These are phyloP conservation scores for Psilocybe mexicana DNA, from an alignment of 1,284 basidiomycete genomes.

Conservation along the genomic window DNA sequence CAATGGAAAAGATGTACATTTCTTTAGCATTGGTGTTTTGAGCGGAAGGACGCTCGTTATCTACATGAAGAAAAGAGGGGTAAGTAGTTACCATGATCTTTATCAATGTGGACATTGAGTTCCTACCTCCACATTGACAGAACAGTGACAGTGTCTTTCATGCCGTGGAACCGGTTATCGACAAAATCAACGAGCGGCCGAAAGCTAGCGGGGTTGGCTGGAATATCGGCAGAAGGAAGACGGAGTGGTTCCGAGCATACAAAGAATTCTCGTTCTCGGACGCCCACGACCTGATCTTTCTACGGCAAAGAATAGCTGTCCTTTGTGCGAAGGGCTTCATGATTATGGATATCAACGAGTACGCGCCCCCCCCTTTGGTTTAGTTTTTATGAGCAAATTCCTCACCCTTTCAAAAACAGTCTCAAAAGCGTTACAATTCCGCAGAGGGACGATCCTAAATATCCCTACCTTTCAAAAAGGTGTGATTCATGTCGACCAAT, in stretches of 20 bases:
- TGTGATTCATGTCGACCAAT: slow-evolving; percentile 84
- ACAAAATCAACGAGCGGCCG: slow-evolving; percentile 77
- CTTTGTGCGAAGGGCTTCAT: slow-evolving; percentile 94
- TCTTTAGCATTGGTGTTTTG: slow-evolving; percentile 90
- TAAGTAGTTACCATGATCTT: slow-evolving; percentile 38
- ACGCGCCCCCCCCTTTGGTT: slow-evolving; percentile 32
- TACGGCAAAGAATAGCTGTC: slow-evolving; percentile 90
- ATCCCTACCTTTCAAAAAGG: slow-evolving; percentile 74
- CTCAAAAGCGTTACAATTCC: slow-evolving; percentile 90
- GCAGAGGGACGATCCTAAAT: slow-evolving; percentile 71
- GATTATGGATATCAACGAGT: slow-evolving; percentile 94
- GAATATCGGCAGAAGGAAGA: slow-evolving; percentile 69
- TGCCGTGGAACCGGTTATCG: slow-evolving; percentile 89
- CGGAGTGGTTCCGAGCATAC: slow-evolving; percentile 92
- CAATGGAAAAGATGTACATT: slow-evolving; percentile 89
- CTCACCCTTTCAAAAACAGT: slow-evolving; percentile 36
- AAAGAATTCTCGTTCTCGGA: slow-evolving; percentile 90
- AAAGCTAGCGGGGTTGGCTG: slow-evolving; percentile 64
- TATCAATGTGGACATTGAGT: slow-evolving; percentile 1
- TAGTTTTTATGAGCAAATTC: not conserved
- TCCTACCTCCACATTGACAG: slow-evolving; percentile 1
- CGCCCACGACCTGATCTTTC: slow-evolving; percentile 86
- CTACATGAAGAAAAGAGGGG: slow-evolving; percentile 95
- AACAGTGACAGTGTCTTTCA: slow-evolving; percentile 84
- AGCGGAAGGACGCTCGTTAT: slow-evolving; percentile 86